Conservation (phyloP, 306 rosid genomes). For the Pterocarpus santalinus region DNA sequence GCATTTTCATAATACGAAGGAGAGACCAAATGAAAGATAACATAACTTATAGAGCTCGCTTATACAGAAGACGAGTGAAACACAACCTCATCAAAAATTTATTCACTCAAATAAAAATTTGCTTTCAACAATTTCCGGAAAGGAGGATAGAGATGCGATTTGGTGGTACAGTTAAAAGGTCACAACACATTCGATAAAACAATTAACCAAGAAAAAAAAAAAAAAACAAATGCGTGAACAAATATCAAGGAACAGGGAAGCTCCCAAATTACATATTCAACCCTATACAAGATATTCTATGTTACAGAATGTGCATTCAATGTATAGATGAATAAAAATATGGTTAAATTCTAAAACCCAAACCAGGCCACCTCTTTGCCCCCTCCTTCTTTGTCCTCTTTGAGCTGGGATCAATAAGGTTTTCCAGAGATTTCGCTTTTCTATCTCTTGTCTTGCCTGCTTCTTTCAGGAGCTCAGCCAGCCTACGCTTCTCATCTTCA, state of each 20-base stretch:
- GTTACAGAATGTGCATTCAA: constrained; percentile 82
- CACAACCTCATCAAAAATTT: constrained; percentile 50
- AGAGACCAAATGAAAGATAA: constrained; percentile 1
- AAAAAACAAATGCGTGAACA: constrained; percentile 55
- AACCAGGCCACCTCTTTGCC: constrained; percentile 89
- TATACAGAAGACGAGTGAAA: constrained; percentile 27
- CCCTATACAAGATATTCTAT: constrained; percentile 91
- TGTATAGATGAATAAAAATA: constrained; percentile 42
- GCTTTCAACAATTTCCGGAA: constrained; percentile 53
- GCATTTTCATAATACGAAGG: not conserved
- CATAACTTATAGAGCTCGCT: not conserved
- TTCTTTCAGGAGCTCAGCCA: constrained; percentile 94
- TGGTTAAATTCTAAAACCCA: constrained; percentile 90
- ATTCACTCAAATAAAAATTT: constrained; percentile 77
- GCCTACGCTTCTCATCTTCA: constrained; percentile 90
- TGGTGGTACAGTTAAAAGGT: constrained; percentile 68
- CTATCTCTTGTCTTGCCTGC: constrained; percentile 95
- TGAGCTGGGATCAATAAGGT: constrained; percentile 89
- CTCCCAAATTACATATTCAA: constrained; percentile 73
- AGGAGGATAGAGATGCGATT: constrained; percentile 29
- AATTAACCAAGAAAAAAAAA: constrained; percentile 53
- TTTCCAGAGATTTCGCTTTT: constrained; percentile 94
- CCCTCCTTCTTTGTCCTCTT: constrained; percentile 95
- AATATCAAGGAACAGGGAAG: constrained; percentile 64
- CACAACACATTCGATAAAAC: constrained; percentile 74